Evolutionary conservation across 768 basidiomycete genomes (phyloP), one percentile per base, ranked within the genome.

Genomic region (Tricholoma sp.): DNA sequence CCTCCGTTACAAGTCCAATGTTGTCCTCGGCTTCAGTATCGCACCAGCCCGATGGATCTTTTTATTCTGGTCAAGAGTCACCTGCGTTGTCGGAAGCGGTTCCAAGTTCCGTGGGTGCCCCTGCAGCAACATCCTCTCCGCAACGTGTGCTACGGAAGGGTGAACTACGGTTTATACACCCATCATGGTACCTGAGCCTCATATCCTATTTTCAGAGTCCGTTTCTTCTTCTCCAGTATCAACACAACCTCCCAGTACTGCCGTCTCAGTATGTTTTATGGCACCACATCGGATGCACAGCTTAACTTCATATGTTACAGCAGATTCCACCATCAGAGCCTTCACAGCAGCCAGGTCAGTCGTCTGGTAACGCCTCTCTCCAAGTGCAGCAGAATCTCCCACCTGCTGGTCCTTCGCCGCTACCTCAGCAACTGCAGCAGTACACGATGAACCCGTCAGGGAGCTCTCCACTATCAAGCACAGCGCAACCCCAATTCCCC

Each of bases 1-100:
- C 83, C 37, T 91, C 91, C 5, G 76, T 87, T 50, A 87, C 88
- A 55, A 93, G 90, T 60, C 90, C 90, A 0, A 85, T 91, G 76
- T 63, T 91, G 52, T 91, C 90, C 15, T 90, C 81, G 24, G 87
- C 89, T 12, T 82, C 81, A 36, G 80, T 75, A 32, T 84, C 81
- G 51, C 85, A 86, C 55, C 84, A 84, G 52, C 86, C 77, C 4
- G 79, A 82, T 56, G 84, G 81, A 24, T 88, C 89, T 24, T 82
- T 86, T 58, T 87, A 85, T 65, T 88, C 87, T 47, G 81, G 80
- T 10, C 80, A 85, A 66, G 82, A 84, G 59, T 90, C 89, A 11
- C 89, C 89, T 54, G 82, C 83, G 61, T 66, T 89, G 59, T 89
- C 88, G 44, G 88, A 91, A 62, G 85, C 86, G 36, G 70, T 74